Base-by-base conservation (phyloP, 352 stramenopile species). In the Blastocystis sp. region DNA sequence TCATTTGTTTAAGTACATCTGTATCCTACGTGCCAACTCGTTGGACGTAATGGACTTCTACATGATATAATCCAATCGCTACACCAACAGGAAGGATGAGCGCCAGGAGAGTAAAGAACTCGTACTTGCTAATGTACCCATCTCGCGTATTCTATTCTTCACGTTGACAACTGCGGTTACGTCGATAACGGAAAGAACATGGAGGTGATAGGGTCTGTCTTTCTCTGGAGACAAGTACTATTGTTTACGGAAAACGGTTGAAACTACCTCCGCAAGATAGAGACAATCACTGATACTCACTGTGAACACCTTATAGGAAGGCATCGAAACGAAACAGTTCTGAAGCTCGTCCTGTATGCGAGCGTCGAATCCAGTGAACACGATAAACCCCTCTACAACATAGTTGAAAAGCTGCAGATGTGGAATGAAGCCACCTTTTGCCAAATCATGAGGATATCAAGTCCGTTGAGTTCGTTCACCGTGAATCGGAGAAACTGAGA, bases 1-100 rank as follows among this genome's bases (percentile, higher is more conserved):
- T 71, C 54, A 71, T 71, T 71, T 71, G 59, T 71, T 71, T n/a
- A 71, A 11, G 32, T 71, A 71, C 59, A 42, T 71, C 36, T 71
- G 59, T 24, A 71, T 71, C n/a, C 59, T 71, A 38, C 59, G 59
- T 24, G n/a, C 32, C 32, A 71, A 24, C 36, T 71, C 59, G n/a
- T 9, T n/a, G 11, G 32, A 9, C 4, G 59, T 71, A 27, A 71
- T 71, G 14, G 59, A 71, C 9, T 71, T 71, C 59, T 71, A 71
- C 8, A 36, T 9, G 11, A n/a, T 46, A 18, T 38, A 24, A 38
- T 36, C 24, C 8, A 9, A 9, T 18, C 8, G 11, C 7, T 42
- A 32, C 8, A 6, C 4, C 8, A n/a, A 71, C 59, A 46, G 59
- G 59, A 18, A 71, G 38, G n/a, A 71, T 9, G 16, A 71, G 38